Percentiles rank a stretch among this genome's conserved stretches.
These are phyloP conservation scores for Oenanthe sinensis DNA, from an alignment of 129 eudicot species.

Conservation along the genomic window DNA sequence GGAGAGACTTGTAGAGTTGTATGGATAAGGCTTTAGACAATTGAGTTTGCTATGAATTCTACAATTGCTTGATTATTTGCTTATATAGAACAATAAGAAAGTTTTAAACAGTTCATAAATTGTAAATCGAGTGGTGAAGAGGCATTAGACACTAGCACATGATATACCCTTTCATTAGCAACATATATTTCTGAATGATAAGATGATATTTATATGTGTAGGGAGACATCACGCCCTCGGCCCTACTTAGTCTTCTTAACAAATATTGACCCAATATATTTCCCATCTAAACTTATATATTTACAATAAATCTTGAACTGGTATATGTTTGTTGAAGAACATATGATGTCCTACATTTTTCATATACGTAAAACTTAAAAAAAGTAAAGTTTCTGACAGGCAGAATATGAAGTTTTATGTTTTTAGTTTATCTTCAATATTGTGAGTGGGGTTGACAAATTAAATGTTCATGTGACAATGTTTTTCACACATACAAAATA, in stretches of 20 bases:
- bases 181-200: background rate
- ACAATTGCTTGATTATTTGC: background rate
- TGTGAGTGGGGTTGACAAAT: too few relatives aligned
- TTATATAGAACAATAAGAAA: background rate
- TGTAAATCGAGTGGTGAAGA: background rate
- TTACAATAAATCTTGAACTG: background rate
- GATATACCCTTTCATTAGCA: background rate
- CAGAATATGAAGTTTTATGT: too few relatives aligned
- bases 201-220: background rate
- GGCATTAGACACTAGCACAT: background rate
- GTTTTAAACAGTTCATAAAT: background rate
- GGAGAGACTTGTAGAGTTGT: background rate
- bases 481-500: too few relatives aligned
- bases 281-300: too few relatives aligned
- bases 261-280: too few relatives aligned
- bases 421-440: too few relatives aligned
- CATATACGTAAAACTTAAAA: too few relatives aligned
- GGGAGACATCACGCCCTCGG: background rate
- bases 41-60: background rate
- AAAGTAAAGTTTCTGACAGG: too few relatives aligned
- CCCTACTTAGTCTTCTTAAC: too few relatives aligned
- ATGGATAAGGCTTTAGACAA: too few relatives aligned
- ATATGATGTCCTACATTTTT: background rate
- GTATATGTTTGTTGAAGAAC: background rate
- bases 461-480: too few relatives aligned